phyloP scores from a whole-genome alignment of 305 asterid genomes.

The Rubia peregrina region DNA sequence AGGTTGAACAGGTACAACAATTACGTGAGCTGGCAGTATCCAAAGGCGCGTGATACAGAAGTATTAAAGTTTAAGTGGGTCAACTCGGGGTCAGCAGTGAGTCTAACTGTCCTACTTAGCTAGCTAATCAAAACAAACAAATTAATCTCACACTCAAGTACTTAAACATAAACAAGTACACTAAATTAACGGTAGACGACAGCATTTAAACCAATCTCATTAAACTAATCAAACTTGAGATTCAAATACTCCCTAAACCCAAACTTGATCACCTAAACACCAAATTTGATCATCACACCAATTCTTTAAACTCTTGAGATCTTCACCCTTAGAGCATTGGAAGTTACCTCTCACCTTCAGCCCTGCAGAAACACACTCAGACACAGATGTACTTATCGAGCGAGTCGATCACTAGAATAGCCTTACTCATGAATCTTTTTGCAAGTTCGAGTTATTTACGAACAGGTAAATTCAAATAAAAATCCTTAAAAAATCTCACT shows the following conservation, averaged over 20 bases:
- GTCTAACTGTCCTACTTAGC: conserved; percentile 27
- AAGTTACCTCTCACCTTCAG: conserved; percentile 57
- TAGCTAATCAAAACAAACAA: conserved; percentile 13
- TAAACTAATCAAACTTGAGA: conserved; percentile 51
- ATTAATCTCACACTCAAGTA: conserved; percentile 26
- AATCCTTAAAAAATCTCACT: too few species aligned
- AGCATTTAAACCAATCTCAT: conserved; percentile 19
- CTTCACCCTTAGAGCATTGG: conserved; percentile 40
- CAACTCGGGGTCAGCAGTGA: conserved; percentile 40
- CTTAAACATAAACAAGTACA: conserved; percentile 9
- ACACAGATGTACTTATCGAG: background rate
- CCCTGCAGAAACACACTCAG: too few species aligned
- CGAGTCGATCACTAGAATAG: too few species aligned
- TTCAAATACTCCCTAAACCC: conserved; percentile 47
- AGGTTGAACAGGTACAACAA: too few species aligned
- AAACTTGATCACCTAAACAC: conserved; percentile 32
- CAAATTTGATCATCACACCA: conserved; percentile 4
- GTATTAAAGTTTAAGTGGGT: conserved; percentile 18
- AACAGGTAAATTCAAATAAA: too few species aligned
- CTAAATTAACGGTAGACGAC: conserved; percentile 15
- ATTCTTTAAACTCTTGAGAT: conserved; percentile 40
- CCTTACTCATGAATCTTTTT: too few species aligned
- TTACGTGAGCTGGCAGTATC: background rate
- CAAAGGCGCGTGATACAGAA: background rate
- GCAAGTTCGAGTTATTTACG: too few species aligned